phyloP scores from a whole-genome alignment of 345 rosid genomes.

The Garcia nutans region DNA sequence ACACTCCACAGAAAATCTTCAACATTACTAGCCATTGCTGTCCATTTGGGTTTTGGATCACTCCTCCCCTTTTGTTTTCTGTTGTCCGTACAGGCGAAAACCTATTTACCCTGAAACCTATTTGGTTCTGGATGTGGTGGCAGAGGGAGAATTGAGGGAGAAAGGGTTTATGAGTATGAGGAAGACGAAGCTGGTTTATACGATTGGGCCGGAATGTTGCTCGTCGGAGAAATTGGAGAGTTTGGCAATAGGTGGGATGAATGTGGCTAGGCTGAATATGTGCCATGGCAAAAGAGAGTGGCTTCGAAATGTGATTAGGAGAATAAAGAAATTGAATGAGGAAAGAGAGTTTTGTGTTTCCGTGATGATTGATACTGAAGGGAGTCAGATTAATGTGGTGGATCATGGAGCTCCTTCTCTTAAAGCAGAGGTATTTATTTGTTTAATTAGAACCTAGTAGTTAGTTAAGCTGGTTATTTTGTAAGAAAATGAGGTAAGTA shows the following conservation, averaged over 20 bases:
- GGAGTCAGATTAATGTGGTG: conserved; percentile 69
- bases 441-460: background rate
- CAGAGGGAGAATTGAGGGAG: conserved; percentile 54
- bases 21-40: too few species aligned
- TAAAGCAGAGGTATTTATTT: conserved; percentile 37
- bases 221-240: conserved; percentile 55
- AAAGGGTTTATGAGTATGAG: conserved; percentile 67
- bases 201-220: conserved; percentile 63
- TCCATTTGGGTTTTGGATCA: too few species aligned
- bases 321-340: conserved; percentile 50
- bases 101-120: too few species aligned
- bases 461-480: background rate
- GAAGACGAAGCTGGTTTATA: conserved; percentile 72
- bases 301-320: conserved; percentile 61
- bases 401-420: conserved; percentile 68
- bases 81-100: too few species aligned
- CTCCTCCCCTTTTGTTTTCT: too few species aligned
- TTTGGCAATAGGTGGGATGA: conserved; percentile 63
- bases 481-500: background rate
- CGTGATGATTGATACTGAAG: conserved; percentile 75
- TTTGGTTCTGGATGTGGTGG: conserved; percentile 45
- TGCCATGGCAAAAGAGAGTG: conserved; percentile 68
- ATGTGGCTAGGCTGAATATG: conserved; percentile 73
- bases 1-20: too few species aligned
- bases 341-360: conserved; percentile 58